Evolutionary conservation across 2,329 filamentous ascomycete genomes (phyloP).

Genomic region (Aspergillus jensenii): DNA sequence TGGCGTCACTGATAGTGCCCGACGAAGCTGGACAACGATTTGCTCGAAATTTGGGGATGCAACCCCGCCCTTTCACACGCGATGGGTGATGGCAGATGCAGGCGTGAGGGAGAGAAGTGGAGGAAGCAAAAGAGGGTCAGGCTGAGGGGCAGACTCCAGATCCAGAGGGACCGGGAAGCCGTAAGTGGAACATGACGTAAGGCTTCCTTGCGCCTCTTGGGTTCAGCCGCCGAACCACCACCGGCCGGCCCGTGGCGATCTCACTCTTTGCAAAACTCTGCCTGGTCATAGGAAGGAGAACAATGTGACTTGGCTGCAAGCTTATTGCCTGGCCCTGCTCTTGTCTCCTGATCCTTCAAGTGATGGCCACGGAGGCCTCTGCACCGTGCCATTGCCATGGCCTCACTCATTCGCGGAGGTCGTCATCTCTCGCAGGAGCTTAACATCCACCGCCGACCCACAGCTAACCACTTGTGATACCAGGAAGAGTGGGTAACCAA

Average conservation of each 20-base stretch:
- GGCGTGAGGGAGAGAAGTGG: neutral
- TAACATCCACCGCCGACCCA: conserved; percentile 36
- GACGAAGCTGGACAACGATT: neutral
- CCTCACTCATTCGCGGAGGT: conserved; percentile 13
- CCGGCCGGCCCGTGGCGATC: conserved; percentile 1
- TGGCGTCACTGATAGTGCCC: neutral
- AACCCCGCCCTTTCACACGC: neutral
- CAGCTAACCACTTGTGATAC: conserved; percentile 27
- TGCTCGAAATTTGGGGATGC: conserved; percentile 1
- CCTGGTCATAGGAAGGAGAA: neutral
- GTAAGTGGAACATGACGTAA: conserved; percentile 27
- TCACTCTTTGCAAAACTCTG: neutral
- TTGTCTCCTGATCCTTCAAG: conserved; percentile 4
- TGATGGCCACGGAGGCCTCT: neutral
- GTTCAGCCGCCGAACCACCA: conserved; percentile 21
- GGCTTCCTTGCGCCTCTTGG: conserved; percentile 8
- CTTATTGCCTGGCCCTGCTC: neutral
- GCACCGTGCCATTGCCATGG: conserved; percentile 12
- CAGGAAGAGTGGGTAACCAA: conserved; percentile 33
- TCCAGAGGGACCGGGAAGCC: conserved; percentile 5
- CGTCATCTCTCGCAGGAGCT: conserved; percentile 16
- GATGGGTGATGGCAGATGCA: neutral
- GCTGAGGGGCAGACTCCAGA: neutral
- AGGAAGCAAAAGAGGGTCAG: neutral
- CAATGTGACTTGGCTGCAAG: neutral